phyloP scores from a whole-genome alignment of 495 filamentous ascomycete genomes.

The Aspergillus nidulans region DNA sequence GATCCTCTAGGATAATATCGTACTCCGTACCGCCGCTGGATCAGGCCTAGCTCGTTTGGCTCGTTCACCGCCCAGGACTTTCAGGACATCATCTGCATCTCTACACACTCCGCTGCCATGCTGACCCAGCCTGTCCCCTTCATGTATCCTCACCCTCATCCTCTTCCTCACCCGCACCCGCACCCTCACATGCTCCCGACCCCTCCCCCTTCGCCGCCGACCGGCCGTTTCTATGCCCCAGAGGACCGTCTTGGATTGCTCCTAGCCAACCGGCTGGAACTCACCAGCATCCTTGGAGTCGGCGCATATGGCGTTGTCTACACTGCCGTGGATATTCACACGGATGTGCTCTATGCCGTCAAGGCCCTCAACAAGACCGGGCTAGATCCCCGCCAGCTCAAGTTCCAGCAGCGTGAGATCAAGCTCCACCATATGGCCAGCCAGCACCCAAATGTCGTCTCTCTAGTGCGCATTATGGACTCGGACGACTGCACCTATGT shows the following conservation, averaged over 20 bases:
- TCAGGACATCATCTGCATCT: not conserved
- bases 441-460: slow-evolving; percentile 88
- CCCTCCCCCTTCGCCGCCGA: slow-evolving; percentile 55
- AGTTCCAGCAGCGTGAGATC: slow-evolving; percentile 92
- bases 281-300: slow-evolving; percentile 81
- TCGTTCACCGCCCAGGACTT: not conserved
- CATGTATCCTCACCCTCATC: slow-evolving; percentile 29
- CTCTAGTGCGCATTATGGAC: slow-evolving; percentile 91
- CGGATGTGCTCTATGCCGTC: slow-evolving; percentile 80
- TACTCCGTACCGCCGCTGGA: slow-evolving; percentile 8
- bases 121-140: slow-evolving; percentile 17
- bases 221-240: slow-evolving; percentile 53
- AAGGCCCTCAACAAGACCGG: slow-evolving; percentile 94
- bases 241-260: slow-evolving; percentile 86
- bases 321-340: slow-evolving; percentile 82
- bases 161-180: slow-evolving; percentile 45
- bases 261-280: slow-evolving; percentile 74
- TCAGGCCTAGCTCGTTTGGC: slow-evolving; percentile 6
- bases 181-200: slow-evolving; percentile 53
- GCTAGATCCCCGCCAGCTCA: slow-evolving; percentile 78
- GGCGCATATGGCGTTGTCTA: slow-evolving; percentile 98
- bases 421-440: slow-evolving; percentile 84
- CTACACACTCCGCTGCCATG: slow-evolving; percentile 4
- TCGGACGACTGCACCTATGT: slow-evolving; percentile 91
- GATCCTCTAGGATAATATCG: slow-evolving; percentile 10